phyloP scores from a whole-genome alignment of 2,329 filamentous ascomycete species.

The Colletotrichum lentis region DNA sequence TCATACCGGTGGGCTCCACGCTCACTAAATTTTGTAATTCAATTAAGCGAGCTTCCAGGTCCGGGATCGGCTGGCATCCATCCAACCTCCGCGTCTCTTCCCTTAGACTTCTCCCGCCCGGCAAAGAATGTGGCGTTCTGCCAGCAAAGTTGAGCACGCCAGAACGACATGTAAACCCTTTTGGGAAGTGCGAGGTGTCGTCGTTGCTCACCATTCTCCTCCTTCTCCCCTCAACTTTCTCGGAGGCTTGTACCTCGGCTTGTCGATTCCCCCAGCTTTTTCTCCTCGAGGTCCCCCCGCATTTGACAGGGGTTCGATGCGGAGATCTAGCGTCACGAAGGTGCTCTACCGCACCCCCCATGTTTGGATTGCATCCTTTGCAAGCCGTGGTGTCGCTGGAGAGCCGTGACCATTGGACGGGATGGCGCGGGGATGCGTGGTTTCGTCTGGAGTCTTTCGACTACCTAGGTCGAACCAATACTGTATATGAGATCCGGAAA shows the following conservation, averaged over 20 bases:
- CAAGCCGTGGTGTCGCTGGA: constrained; percentile 20
- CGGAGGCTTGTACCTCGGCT: constrained; percentile 5
- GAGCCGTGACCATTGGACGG: constrained; percentile 19
- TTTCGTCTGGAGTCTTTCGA: constrained; percentile 12
- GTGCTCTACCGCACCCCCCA: constrained; percentile 4
- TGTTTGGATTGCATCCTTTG: constrained; percentile 20
- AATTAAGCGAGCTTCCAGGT: constrained; percentile 15
- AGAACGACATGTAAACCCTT: constrained; percentile 31
- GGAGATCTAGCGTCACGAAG: constrained; percentile 31
- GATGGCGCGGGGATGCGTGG: constrained; percentile 13
- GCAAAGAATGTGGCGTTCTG: constrained; percentile 2
- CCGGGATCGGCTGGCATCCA: constrained; percentile 1
- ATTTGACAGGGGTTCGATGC: constrained; percentile 31
- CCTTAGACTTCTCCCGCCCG: neutral
- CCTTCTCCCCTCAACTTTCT: neutral
- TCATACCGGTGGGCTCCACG: neutral
- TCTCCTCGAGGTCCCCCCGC: constrained; percentile 23
- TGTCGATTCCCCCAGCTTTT: constrained; percentile 14
- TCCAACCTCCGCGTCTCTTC: neutral
- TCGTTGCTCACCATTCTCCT: constrained; percentile 8
- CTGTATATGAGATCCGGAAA: constrained; percentile 19
- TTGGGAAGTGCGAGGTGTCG: constrained; percentile 12
- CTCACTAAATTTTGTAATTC: neutral
- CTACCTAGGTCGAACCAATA: neutral
- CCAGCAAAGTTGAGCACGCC: neutral